These are phyloP conservation scores for Trametes punicea DNA, from an alignment of 768 basidiomycete species.

Conservation along the genomic window DNA sequence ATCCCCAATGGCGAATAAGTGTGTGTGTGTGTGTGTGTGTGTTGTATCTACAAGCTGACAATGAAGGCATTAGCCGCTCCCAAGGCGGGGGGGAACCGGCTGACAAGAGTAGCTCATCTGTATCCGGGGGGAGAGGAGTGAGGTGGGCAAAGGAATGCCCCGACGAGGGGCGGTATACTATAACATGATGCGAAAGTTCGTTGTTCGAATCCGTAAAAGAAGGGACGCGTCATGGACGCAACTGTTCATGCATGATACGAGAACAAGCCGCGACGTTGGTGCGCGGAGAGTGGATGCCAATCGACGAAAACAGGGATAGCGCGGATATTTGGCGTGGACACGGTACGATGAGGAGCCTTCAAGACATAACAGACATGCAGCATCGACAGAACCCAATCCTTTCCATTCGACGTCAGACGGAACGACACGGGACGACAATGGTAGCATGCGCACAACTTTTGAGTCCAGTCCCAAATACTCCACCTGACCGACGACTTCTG, in stretches of 20 bases:
- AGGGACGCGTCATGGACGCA: constrained; percentile 14
- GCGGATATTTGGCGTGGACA: too few relatives aligned
- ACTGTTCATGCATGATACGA: neutral
- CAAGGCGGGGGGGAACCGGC: too few relatives aligned
- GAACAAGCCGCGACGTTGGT: neutral
- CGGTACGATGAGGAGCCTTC: too few relatives aligned
- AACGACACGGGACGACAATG: constrained; percentile 13
- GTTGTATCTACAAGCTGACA: too few relatives aligned
- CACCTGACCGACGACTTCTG: neutral
- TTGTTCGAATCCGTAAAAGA: constrained; percentile 2
- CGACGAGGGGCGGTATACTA: constrained; percentile 3
- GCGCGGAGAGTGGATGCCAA: neutral
- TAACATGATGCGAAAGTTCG: neutral
- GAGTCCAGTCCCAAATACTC: constrained; percentile 4
- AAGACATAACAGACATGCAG: neutral
- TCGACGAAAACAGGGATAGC: constrained; percentile 6
- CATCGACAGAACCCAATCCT: neutral
- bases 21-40: too few relatives aligned
- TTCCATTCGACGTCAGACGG: constrained; percentile 20
- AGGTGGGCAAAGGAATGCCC: neutral
- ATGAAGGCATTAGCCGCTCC: too few relatives aligned
- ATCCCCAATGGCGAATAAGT: too few relatives aligned
- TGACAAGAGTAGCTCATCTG: too few relatives aligned
- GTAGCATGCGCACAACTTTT: constrained; percentile 16
- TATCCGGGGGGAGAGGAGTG: too few relatives aligned